Conservation (phyloP, 116 monocot species). For the Thalassia testudinum region DNA sequence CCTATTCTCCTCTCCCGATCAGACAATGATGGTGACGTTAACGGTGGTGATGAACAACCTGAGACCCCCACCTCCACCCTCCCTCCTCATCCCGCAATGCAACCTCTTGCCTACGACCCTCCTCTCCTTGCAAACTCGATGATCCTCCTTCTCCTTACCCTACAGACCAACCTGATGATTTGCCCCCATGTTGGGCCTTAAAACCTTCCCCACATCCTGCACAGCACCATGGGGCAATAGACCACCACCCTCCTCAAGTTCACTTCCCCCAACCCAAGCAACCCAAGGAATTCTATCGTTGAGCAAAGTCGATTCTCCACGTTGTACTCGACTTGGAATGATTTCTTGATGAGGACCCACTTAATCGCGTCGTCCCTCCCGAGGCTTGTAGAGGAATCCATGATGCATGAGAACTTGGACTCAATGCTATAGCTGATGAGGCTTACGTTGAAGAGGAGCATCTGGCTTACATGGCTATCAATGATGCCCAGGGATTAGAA, state of each 20-base stretch:
- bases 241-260: slow-evolving; percentile 42
- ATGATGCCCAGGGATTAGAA: slow-evolving; percentile 61
- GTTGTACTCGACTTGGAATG: slow-evolving; percentile 80
- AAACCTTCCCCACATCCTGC: slow-evolving; percentile 58
- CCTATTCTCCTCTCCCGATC: too few relatives aligned
- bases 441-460: slow-evolving; percentile 66
- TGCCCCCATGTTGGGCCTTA: slow-evolving; percentile 60
- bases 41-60: too few relatives aligned
- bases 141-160: too few relatives aligned
- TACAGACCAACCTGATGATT: too few relatives aligned
- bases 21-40: too few relatives aligned
- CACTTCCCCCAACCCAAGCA: slow-evolving; percentile 37
- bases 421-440: slow-evolving; percentile 90
- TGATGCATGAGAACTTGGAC: slow-evolving; percentile 38
- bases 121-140: too few relatives aligned
- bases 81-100: too few relatives aligned
- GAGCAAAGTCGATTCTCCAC: slow-evolving; percentile 68
- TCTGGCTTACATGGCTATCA: slow-evolving; percentile 41
- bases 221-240: slow-evolving; percentile 57
- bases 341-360: slow-evolving; percentile 62
- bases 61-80: too few relatives aligned
- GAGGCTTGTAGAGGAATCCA: slow-evolving; percentile 37
- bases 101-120: too few relatives aligned
- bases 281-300: slow-evolving; percentile 62
- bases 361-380: slow-evolving; percentile 39